These are phyloP conservation scores for Actinomucor elegans DNA, from an alignment of 371 early-diverging fungal species.

Conservation along the genomic window DNA sequence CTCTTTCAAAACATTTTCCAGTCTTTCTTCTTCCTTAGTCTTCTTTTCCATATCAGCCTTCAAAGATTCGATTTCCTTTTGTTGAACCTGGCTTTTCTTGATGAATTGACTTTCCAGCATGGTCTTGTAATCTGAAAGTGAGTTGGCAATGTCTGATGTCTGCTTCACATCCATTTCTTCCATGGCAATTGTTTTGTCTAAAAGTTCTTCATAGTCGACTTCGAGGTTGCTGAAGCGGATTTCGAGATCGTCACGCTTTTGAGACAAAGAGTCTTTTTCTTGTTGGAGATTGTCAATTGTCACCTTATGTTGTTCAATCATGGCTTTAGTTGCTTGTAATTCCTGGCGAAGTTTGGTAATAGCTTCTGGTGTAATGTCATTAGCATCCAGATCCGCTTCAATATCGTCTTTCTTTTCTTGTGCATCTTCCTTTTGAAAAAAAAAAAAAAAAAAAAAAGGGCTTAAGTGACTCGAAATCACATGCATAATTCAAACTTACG, in stretches of 20 bases:
- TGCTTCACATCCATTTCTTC: slow-evolving; percentile 77
- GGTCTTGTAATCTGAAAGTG: slow-evolving; percentile 76
- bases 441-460: too few species aligned
- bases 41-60: slow-evolving; percentile 67
- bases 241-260: slow-evolving; percentile 75
- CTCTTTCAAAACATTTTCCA: slow-evolving; percentile 57
- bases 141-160: slow-evolving; percentile 63
- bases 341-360: slow-evolving; percentile 62
- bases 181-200: slow-evolving; percentile 87
- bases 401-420: slow-evolving; percentile 74
- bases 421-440: slow-evolving; percentile 35
- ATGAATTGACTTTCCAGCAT: slow-evolving; percentile 85
- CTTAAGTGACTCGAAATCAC: background rate
- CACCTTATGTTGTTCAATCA: slow-evolving; percentile 69
- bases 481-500: too few species aligned
- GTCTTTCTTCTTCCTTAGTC: slow-evolving; percentile 69
- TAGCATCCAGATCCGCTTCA: slow-evolving; percentile 65
- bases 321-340: slow-evolving; percentile 68
- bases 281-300: slow-evolving; percentile 65
- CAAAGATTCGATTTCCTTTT: slow-evolving; percentile 79
- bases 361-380: slow-evolving; percentile 20
- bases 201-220: slow-evolving; percentile 87
- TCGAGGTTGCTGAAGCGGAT: slow-evolving; percentile 70
- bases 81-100: slow-evolving; percentile 75
- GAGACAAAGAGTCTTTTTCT: slow-evolving; percentile 61